A percentile compares a stretch with the other conserved stretches of the same genome.
Conservation (phyloP, 2,329 filamentous ascomycete species). For the Byssoonygena ceratinophila region DNA sequence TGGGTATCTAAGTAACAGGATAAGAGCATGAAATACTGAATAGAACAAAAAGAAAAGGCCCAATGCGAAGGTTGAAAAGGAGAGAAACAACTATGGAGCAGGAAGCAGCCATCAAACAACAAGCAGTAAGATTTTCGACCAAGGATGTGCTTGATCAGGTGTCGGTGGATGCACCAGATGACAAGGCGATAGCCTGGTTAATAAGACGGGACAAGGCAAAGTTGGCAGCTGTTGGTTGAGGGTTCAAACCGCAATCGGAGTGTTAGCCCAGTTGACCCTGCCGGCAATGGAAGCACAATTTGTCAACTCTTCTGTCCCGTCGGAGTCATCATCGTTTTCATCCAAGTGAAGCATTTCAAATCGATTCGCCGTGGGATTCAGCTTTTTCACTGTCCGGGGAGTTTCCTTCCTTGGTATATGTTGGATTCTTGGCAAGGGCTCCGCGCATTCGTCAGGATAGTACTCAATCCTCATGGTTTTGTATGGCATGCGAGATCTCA, state of each 20-base stretch:
- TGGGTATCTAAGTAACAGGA: constrained; percentile 10
- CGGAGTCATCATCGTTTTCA: constrained; percentile 32
- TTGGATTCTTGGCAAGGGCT: constrained; percentile 40
- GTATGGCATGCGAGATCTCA: constrained; percentile 59
- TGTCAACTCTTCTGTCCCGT: constrained; percentile 21
- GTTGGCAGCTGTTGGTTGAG: not conserved
- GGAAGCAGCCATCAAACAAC: not conserved
- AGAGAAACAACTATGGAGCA: not conserved
- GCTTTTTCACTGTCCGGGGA: constrained; percentile 28
- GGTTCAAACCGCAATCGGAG: constrained; percentile 15
- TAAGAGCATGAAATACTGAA: not conserved
- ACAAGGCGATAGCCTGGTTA: not conserved
- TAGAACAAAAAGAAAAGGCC: not conserved
- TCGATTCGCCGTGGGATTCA: constrained; percentile 44
- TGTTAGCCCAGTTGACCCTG: constrained; percentile 16
- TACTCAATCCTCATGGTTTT: constrained; percentile 61
- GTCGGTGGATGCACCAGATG: not conserved
- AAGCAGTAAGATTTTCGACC: too few species aligned
- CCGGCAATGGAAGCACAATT: constrained; percentile 15
- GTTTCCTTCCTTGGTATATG: constrained; percentile 24
- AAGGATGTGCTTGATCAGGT: too few species aligned
- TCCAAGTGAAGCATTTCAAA: constrained; percentile 51
- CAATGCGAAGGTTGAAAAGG: not conserved
- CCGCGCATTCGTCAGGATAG: constrained; percentile 61
- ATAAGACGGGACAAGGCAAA: not conserved